Conservation (phyloP, 805 yeast species). For the Zygosaccharomyces rouxii region DNA sequence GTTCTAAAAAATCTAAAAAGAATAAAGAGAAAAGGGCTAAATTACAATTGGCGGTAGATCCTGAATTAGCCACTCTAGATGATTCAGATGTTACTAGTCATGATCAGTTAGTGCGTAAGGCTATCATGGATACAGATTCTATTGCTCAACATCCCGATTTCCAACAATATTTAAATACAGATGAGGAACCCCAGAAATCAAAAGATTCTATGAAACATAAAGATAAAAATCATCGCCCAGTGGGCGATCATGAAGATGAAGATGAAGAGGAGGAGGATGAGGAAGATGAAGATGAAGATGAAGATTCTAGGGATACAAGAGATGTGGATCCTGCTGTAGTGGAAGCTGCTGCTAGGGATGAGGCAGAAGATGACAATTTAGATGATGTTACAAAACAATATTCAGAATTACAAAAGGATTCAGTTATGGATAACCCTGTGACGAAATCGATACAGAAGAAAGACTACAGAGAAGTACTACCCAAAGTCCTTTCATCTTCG, state of each 20-base stretch:
- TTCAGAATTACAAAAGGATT: slow-evolving; percentile 17
- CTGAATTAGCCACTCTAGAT: slow-evolving; percentile 51
- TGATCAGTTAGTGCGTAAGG: slow-evolving; percentile 64
- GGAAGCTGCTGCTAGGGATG: slow-evolving; percentile 9
- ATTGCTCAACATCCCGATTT: slow-evolving; percentile 46
- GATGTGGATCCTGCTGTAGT: slow-evolving; percentile 10
- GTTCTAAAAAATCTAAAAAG: slow-evolving; percentile 20
- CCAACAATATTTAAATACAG: slow-evolving; percentile 35
- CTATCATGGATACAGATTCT: slow-evolving; percentile 63
- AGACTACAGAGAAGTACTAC: slow-evolving; percentile 25
- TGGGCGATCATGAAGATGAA: background rate
- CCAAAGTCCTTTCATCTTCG: slow-evolving; percentile 22
- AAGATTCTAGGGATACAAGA: slow-evolving; percentile 9
- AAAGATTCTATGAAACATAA: slow-evolving; percentile 10
- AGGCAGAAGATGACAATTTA: slow-evolving; percentile 14
- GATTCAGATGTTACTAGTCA: slow-evolving; percentile 44
- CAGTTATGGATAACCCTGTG: slow-evolving; percentile 12
- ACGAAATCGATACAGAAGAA: slow-evolving; percentile 12
- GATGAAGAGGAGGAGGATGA: slow-evolving; percentile 1
- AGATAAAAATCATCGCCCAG: slow-evolving; percentile 3
- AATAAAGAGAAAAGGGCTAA: slow-evolving; percentile 17
- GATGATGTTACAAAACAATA: slow-evolving; percentile 15
- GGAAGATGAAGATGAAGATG: slow-evolving; percentile 5
- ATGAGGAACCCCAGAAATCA: slow-evolving; percentile 21
- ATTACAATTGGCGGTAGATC: slow-evolving; percentile 46